Conservation (phyloP, 2,329 filamentous ascomycete species). For the Zymoseptoria brevis region DNA sequence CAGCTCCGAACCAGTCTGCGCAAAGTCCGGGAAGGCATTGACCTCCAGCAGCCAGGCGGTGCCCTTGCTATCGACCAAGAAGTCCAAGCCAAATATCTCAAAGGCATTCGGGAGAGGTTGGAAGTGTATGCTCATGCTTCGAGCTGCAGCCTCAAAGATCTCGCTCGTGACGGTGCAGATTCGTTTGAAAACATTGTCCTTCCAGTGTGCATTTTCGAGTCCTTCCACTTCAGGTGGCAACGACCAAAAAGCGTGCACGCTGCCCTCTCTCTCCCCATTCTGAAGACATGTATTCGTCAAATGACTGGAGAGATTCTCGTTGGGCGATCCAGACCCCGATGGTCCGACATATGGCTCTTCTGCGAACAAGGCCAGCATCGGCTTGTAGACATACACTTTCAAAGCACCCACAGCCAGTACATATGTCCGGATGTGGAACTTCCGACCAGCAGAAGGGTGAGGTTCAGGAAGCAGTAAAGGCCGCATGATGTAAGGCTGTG, state of each 20-base stretch:
- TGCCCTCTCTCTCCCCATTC: conserved; percentile 47
- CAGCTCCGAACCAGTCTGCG: conserved; percentile 74
- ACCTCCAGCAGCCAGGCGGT: conserved; percentile 75
- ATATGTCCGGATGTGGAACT: conserved; percentile 94
- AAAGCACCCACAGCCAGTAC: conserved; percentile 73
- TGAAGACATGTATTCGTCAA: conserved; percentile 96
- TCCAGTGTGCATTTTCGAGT: conserved; percentile 35
- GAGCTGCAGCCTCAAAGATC: conserved; percentile 77
- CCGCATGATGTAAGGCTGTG: conserved; percentile 87
- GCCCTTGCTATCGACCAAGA: conserved; percentile 62
- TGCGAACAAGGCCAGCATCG: conserved; percentile 91
- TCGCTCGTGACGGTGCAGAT: conserved; percentile 68
- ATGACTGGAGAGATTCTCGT: conserved; percentile 60
- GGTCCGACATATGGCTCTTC: conserved; percentile 64
- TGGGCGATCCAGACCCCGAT: conserved; percentile 32
- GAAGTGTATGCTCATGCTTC: conserved; percentile 82
- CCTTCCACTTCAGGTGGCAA: conserved; percentile 41
- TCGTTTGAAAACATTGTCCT: conserved; percentile 60
- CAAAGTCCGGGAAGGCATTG: conserved; percentile 94
- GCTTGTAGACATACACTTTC: conserved; percentile 74
- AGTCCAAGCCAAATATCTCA: conserved; percentile 88
- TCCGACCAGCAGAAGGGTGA: conserved; percentile 52
- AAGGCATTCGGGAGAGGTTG: conserved; percentile 82
- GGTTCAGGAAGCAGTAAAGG: conserved; percentile 58
- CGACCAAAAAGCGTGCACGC: conserved; percentile 68